phyloP scores from a whole-genome alignment of 2,329 filamentous ascomycete species.

The Calonectria hongkongensis region DNA sequence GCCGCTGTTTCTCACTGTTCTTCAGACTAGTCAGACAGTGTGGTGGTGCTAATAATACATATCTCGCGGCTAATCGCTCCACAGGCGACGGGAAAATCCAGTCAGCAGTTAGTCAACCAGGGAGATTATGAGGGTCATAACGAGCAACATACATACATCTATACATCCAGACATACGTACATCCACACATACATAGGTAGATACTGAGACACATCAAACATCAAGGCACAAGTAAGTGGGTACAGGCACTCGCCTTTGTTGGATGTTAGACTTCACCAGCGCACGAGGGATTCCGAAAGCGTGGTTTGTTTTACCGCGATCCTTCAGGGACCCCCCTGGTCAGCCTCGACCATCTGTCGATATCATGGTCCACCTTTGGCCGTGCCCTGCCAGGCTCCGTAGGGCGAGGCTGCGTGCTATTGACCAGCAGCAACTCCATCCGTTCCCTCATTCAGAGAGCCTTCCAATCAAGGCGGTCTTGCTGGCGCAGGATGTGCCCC shows the following conservation, averaged over 20 bases:
- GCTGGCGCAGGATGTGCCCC: conserved; percentile 11
- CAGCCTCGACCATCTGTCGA: conserved; percentile 25
- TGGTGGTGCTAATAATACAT: conserved; percentile 32
- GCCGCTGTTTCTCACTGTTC: conserved; percentile 13
- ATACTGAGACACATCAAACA: neutral
- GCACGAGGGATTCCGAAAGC: conserved; percentile 20
- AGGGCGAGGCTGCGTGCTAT: conserved; percentile 29
- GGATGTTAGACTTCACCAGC: conserved; percentile 3
- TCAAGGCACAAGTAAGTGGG: conserved; percentile 2
- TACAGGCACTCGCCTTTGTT: neutral
- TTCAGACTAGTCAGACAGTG: neutral
- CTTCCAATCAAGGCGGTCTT: conserved; percentile 22
- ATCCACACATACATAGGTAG: neutral
- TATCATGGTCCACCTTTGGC: conserved; percentile 19
- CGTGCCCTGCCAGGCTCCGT: conserved; percentile 26
- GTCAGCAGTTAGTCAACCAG: conserved; percentile 19
- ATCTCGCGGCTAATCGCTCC: conserved; percentile 22
- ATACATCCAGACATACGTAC: too few species aligned
- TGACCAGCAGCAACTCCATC: neutral
- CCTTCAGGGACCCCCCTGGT: conserved; percentile 25
- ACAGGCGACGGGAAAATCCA: conserved; percentile 1
- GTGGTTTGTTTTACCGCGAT: conserved; percentile 40
- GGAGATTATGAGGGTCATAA: neutral
- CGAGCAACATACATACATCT: neutral
- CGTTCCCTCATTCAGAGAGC: neutral